Conservation (phyloP, 805 yeast genomes). For the Wickerhamomyces chaumierensis region DNA sequence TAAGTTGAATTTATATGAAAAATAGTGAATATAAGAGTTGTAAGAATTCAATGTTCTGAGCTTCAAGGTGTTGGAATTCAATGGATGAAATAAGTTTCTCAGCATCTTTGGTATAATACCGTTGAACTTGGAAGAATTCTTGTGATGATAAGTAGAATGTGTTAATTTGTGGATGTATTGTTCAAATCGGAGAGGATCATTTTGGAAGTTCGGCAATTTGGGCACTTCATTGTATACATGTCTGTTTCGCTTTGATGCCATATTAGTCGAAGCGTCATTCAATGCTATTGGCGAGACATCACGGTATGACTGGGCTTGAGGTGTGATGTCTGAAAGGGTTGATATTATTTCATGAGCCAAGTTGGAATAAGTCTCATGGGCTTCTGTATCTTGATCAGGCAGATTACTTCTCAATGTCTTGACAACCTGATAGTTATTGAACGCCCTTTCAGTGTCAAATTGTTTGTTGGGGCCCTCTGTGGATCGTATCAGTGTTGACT, state of each 20-base stretch:
- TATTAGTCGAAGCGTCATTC: conserved; percentile 1
- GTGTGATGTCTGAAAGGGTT: conserved; percentile 15
- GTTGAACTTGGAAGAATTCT: conserved; percentile 24
- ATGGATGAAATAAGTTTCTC: conserved; percentile 27
- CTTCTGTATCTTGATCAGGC: conserved; percentile 4
- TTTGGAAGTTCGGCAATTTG: conserved; percentile 21
- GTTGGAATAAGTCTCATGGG: conserved; percentile 12
- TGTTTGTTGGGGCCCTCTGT: conserved; percentile 4
- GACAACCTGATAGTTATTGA: background rate
- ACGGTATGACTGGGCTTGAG: conserved; percentile 9
- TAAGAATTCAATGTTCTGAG: conserved; percentile 22
- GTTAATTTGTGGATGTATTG: conserved; percentile 25
- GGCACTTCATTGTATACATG: conserved; percentile 24
- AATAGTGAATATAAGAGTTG: conserved; percentile 29
- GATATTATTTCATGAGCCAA: conserved; percentile 14
- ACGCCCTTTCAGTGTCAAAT: conserved; percentile 11
- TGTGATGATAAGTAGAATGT: conserved; percentile 25
- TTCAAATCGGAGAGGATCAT: conserved; percentile 18
- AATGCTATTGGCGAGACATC: conserved; percentile 6
- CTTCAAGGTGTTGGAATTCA: conserved; percentile 21
- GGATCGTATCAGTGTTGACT: conserved; percentile 18
- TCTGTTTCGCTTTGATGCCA: conserved; percentile 6
- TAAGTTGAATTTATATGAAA: conserved; percentile 25
- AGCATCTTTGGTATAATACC: conserved; percentile 28
- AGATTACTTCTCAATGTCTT: conserved; percentile 3